These are phyloP conservation scores for Gloeophyllum trabeum DNA, from an alignment of 768 basidiomycete genomes.

Conservation along the genomic window DNA sequence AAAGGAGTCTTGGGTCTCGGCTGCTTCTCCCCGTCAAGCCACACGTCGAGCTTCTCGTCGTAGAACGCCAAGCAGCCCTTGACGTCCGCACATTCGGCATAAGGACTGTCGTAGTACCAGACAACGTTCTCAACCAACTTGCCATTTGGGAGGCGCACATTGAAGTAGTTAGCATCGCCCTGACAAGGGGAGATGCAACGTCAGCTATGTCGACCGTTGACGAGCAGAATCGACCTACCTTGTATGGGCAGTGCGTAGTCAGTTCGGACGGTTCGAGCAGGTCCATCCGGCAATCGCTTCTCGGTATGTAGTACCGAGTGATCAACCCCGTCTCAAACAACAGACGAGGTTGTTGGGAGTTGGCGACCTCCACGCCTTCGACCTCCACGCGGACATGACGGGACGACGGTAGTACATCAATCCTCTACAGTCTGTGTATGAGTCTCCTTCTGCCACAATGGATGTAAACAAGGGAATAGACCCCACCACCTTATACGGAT, in stretches of 20 bases:
- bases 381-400: slow-evolving; percentile 49
- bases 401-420: slow-evolving; percentile 51
- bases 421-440: slow-evolving; percentile 26
- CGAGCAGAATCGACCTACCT: slow-evolving; percentile 26
- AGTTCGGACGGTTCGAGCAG: slow-evolving; percentile 35
- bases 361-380: slow-evolving; percentile 51
- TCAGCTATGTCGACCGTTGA: too few species aligned
- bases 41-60: slow-evolving; percentile 60
- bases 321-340: slow-evolving; percentile 48
- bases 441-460: neutral
- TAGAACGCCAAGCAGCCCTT: slow-evolving; percentile 47
- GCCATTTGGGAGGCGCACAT: slow-evolving; percentile 33
- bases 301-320: slow-evolving; percentile 50
- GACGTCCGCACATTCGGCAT: slow-evolving; percentile 36
- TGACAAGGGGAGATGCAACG: slow-evolving; percentile 13
- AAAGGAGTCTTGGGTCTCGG: slow-evolving; percentile 15
- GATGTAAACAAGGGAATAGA: neutral
- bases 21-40: slow-evolving; percentile 47
- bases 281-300: slow-evolving; percentile 40
- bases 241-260: slow-evolving; percentile 49
- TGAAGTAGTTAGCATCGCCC: slow-evolving; percentile 52
- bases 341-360: slow-evolving; percentile 40
- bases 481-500: slow-evolving; percentile 50
- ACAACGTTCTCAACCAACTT: slow-evolving; percentile 35
- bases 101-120: slow-evolving; percentile 55